Conservation (phyloP, 352 stramenopile genomes). For the Phytophthora colocasiae region DNA sequence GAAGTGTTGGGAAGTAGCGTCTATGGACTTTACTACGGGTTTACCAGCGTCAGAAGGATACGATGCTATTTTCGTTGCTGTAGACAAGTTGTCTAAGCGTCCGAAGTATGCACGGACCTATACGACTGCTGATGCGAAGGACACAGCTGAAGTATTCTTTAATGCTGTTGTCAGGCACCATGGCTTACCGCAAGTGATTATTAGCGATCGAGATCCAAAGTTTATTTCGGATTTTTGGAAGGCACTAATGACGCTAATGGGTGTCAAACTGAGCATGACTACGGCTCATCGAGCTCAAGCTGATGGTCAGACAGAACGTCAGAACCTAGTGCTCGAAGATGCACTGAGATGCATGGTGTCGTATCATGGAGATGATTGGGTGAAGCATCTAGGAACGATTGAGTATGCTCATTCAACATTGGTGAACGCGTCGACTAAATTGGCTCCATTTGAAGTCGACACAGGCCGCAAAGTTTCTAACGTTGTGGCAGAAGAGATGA, state of each 20-base stretch:
- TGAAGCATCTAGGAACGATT: slow-evolving; percentile 16
- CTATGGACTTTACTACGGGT: slow-evolving; percentile 40
- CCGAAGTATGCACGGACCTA: slow-evolving; percentile 24
- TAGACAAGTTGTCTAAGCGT: slow-evolving; percentile 39
- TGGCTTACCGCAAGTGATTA: slow-evolving; percentile 16
- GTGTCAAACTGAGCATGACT: slow-evolving; percentile 25
- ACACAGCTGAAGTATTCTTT: slow-evolving; percentile 15
- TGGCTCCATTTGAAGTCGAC: slow-evolving; percentile 24
- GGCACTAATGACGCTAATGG: slow-evolving; percentile 24
- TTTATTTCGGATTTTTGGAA: slow-evolving; percentile 29
- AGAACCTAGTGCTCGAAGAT: slow-evolving; percentile 22
- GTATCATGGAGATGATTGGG: slow-evolving; percentile 23
- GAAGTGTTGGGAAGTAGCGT: slow-evolving; percentile 32
- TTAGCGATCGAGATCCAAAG: slow-evolving; percentile 30
- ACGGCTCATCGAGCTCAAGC: slow-evolving; percentile 25
- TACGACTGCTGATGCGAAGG: slow-evolving; percentile 21
- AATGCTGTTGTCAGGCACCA: slow-evolving; percentile 23
- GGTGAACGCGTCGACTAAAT: slow-evolving; percentile 3
- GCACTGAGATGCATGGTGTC: slow-evolving; percentile 20
- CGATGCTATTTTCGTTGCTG: slow-evolving; percentile 26
- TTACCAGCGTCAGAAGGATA: slow-evolving; percentile 28
- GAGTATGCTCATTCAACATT: slow-evolving; percentile 29
- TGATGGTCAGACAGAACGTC: slow-evolving; percentile 22
- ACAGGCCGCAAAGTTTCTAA: slow-evolving; percentile 16
- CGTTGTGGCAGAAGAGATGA: slow-evolving; percentile 6